Evolutionary conservation across 495 filamentous ascomycete genomes (phyloP).

Genomic region (Ascobolus immersus): DNA sequence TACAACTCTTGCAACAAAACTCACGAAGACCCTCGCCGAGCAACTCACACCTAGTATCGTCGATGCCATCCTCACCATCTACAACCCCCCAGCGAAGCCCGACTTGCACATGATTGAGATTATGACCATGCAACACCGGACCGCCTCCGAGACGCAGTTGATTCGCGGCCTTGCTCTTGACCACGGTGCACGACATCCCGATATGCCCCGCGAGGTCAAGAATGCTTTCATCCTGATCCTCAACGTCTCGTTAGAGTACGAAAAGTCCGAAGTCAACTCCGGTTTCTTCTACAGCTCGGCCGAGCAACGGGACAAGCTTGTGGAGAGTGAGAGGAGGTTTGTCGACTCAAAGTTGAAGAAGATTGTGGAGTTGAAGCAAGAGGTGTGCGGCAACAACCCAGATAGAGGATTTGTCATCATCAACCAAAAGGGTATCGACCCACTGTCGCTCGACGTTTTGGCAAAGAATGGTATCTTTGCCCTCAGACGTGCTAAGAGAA

Average conservation of each 20-base stretch:
- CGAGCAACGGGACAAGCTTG: slow-evolving; percentile 86
- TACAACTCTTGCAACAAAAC: slow-evolving; percentile 82
- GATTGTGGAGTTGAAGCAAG: slow-evolving; percentile 94
- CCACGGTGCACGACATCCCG: slow-evolving; percentile 86
- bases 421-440: slow-evolving; percentile 99
- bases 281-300: slow-evolving; percentile 97
- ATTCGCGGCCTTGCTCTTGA: slow-evolving; percentile 83
- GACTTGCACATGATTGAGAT: slow-evolving; percentile 99
- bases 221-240: slow-evolving; percentile 87
- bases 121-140: slow-evolving; percentile 99
- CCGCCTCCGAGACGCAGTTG: slow-evolving; percentile 82
- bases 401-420: slow-evolving; percentile 95
- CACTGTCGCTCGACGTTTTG: slow-evolving; percentile 75
- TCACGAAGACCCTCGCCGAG: slow-evolving; percentile 67
- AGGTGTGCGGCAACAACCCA: slow-evolving; percentile 78
- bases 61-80: slow-evolving; percentile 85
- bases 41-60: slow-evolving; percentile 82
- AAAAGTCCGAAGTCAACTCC: slow-evolving; percentile 98
- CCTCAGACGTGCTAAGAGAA: slow-evolving; percentile 75
- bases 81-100: slow-evolving; percentile 67
- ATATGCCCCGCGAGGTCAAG: slow-evolving; percentile 90
- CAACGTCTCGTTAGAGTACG: slow-evolving; percentile 93
- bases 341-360: slow-evolving; percentile 93
- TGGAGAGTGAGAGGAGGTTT: slow-evolving; percentile 86
- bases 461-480: slow-evolving; percentile 96